phyloP scores from a whole-genome alignment of 2,329 filamentous ascomycete species.

The Ascochyta rabiei region DNA sequence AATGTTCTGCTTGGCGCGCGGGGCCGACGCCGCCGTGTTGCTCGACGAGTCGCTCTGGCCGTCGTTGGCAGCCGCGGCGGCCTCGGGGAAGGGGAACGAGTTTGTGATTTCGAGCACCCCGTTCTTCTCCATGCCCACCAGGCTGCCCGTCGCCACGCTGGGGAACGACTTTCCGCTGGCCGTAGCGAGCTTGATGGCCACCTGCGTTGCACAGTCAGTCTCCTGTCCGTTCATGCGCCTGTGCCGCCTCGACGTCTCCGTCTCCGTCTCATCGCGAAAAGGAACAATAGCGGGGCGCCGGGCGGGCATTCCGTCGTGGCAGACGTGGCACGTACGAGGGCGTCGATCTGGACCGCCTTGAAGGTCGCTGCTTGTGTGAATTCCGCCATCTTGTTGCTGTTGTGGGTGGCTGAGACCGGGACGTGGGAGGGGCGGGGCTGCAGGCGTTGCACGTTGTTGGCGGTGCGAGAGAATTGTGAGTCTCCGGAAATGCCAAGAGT shows the following conservation, averaged over 20 bases:
- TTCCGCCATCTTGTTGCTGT: constrained; percentile 45
- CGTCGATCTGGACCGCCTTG: constrained; percentile 91
- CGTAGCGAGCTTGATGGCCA: constrained; percentile 98
- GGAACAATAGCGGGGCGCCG: constrained; percentile 36
- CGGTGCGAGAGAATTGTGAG: constrained; percentile 21
- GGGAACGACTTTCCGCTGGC: constrained; percentile 89
- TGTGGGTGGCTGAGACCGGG: constrained; percentile 16
- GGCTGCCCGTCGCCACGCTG: constrained; percentile 83
- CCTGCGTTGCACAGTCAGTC: constrained; percentile 58
- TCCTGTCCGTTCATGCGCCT: neutral
- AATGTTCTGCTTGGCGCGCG: constrained; percentile 87
- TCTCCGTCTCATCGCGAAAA: constrained; percentile 5
- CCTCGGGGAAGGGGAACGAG: constrained; percentile 88
- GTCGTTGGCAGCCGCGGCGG: constrained; percentile 69
- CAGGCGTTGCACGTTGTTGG: constrained; percentile 27
- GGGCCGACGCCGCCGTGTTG: constrained; percentile 81
- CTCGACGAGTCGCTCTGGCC: constrained; percentile 42
- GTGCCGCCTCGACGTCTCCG: neutral
- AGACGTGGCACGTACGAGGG: constrained; percentile 70
- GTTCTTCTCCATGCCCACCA: constrained; percentile 91
- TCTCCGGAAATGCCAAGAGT: constrained; percentile 12
- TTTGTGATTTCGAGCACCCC: constrained; percentile 89
- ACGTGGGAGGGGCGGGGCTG: constrained; percentile 21
- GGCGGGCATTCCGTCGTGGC: constrained; percentile 39
- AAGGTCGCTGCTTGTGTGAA: constrained; percentile 60